Conservation (phyloP, 176 grass and related monocot species). For the Oryza brachyantha region DNA sequence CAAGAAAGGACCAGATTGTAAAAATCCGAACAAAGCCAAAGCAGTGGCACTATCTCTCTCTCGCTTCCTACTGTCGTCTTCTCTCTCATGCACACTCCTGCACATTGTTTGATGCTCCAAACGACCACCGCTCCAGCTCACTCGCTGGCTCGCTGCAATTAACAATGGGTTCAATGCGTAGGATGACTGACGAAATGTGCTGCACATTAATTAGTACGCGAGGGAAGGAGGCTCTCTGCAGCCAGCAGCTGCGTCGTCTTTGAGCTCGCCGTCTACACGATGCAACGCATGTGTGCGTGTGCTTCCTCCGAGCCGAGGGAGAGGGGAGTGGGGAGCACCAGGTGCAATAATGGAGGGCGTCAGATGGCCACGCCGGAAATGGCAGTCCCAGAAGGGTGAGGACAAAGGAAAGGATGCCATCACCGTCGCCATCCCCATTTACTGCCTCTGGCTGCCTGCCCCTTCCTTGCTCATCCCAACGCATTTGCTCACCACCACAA, state of each 20-base stretch:
- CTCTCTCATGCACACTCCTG: not conserved
- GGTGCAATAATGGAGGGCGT: slow-evolving; percentile 53
- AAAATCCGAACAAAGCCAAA: not conserved
- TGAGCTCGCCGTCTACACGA: not conserved
- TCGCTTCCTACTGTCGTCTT: not conserved
- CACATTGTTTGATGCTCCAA: slow-evolving; percentile 18
- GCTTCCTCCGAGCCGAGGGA: not conserved
- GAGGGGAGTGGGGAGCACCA: not conserved
- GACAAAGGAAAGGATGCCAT: slow-evolving; percentile 46
- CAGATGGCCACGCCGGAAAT: slow-evolving; percentile 67
- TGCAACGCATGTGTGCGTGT: not conserved
- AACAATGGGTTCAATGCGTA: slow-evolving; percentile 30
- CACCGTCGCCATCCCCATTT: slow-evolving; percentile 50
- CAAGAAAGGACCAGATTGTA: not conserved
- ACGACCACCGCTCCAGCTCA: slow-evolving; percentile 29
- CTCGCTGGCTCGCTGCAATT: slow-evolving; percentile 12
- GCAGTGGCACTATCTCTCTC: not conserved
- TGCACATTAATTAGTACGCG: slow-evolving; percentile 29
- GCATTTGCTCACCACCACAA: not conserved
- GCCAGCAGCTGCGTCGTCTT: not conserved
- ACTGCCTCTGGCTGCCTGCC: slow-evolving; percentile 31
- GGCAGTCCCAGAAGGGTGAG: slow-evolving; percentile 58
- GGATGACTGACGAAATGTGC: slow-evolving; percentile 22
- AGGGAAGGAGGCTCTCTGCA: not conserved
- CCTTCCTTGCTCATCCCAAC: not conserved